Base-by-base conservation (phyloP, 139 green algal genomes). In the Closterium sp. region DNA sequence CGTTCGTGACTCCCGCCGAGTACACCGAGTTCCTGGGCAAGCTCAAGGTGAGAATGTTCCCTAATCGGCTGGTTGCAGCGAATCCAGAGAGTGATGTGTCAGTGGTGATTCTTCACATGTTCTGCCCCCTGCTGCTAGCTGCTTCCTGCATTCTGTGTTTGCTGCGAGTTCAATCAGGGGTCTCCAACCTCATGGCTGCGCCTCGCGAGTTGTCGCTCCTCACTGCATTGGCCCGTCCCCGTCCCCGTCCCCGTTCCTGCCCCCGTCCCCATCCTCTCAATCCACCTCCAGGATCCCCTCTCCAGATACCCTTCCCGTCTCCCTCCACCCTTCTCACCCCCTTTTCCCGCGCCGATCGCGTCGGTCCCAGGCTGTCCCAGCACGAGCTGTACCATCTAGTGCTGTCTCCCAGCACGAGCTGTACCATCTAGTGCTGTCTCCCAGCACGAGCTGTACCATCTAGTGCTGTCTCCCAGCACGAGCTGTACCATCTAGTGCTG, bases 21-120 rank as follows among this genome's bases (percentile, higher is more conserved):
- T 94, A 94, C 88, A 84, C 88, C 10, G 91, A 94, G 25, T 88
- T 94, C 32, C 85, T 93, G 9, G 90, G 90, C 32, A 90, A 90
- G 84, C 25, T 93, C 25, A 93, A 93, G 90, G 90, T 93, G 83
- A 16, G 30, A 86, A 34, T 23, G 30, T 34, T 85, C 21, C 21
- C 76, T 3, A 28, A 33, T 1, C 21, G 7, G 10, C 10, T 69
- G 43, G 8, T 25, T 35, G 86, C 23, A 87, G 19, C 32, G 84
- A 87, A 25, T 31, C 35, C 34, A 69, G 31, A 89, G 12, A 12
- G 86, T 5, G 86, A 43, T 66, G 12, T 83, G 23, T 89, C 38
- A 31, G 25, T 43, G 86, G n/a, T 35, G 35, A 23, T 33, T 89
- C 28, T n/a, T n/a, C n/a, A n/a, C n/a, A 21, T 43, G n/a, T 19